phyloP scores from a whole-genome alignment of 2,329 filamentous ascomycete species.

The Xylaria sp. region DNA sequence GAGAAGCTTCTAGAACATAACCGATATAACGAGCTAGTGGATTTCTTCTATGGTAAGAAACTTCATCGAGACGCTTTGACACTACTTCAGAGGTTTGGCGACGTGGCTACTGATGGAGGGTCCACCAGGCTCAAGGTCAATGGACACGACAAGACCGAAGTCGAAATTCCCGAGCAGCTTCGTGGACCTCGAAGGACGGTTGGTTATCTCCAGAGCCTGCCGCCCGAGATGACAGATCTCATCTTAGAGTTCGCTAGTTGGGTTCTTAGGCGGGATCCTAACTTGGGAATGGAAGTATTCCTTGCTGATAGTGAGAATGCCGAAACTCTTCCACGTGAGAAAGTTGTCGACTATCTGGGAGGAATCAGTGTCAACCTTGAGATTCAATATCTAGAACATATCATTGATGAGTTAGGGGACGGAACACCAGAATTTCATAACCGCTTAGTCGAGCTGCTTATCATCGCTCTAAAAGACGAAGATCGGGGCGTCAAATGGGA shows the following conservation, averaged over 20 bases:
- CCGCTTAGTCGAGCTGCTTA: slow-evolving; percentile 74
- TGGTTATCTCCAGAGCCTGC: slow-evolving; percentile 87
- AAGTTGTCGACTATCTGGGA: slow-evolving; percentile 78
- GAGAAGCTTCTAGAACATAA: slow-evolving; percentile 89
- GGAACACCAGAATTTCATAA: slow-evolving; percentile 88
- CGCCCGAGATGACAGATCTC: slow-evolving; percentile 87
- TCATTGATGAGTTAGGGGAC: slow-evolving; percentile 88
- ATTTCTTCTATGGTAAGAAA: slow-evolving; percentile 96
- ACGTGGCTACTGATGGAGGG: slow-evolving; percentile 50
- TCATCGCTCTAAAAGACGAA: slow-evolving; percentile 58
- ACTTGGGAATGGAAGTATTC: slow-evolving; percentile 91
- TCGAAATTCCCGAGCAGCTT: slow-evolving; percentile 57
- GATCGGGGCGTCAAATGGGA: slow-evolving; percentile 62
- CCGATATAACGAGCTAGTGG: slow-evolving; percentile 93
- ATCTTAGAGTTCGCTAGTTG: slow-evolving; percentile 92
- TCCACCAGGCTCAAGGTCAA: slow-evolving; percentile 51
- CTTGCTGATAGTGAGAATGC: slow-evolving; percentile 93
- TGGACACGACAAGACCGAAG: slow-evolving; percentile 44
- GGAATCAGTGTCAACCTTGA: slow-evolving; percentile 76
- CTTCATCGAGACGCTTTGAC: slow-evolving; percentile 88
- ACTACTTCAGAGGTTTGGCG: slow-evolving; percentile 82
- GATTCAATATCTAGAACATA: slow-evolving; percentile 86
- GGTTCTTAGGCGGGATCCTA: slow-evolving; percentile 78
- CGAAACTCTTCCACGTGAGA: slow-evolving; percentile 82
- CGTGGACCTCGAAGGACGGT: slow-evolving; percentile 87